Base-by-base conservation (phyloP, 1,139 yeast genomes). In the Yamadazyma conglobata region DNA sequence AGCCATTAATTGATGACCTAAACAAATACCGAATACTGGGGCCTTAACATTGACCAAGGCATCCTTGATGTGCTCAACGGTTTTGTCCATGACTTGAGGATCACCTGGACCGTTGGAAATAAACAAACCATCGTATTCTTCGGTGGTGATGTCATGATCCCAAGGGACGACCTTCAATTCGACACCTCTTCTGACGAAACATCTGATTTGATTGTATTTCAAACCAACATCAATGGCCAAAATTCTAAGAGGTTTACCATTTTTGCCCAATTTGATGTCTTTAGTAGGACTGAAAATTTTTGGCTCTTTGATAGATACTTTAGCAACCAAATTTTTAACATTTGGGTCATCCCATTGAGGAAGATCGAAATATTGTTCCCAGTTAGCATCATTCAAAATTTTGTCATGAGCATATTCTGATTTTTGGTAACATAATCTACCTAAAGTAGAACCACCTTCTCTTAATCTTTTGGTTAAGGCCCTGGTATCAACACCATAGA, bases 101-200 rank as follows among this genome's bases (percentile, higher is more conserved):
- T 93, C 97, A 75, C 99, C 99, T 24, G 99, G 99, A 69, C 99
- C 99, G 61, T 93, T 93, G 36, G 97, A 88, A 45, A 91, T 73
- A 62, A 93, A 93, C 51, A 93, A 71, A 67, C 98, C 99, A 58
- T 93, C 97, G 56, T 83, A 93, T 41, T 76, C 19, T 55, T 86
- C 91, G 29, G 60, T 51, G 39, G 84, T 65, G 56, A 84, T 81
- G 60, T 89, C 96, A 55, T 88, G 77, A 58, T 93, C 81, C 91
- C 94, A 91, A 39, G 98, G 98, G 30, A 93, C 96, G 37, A 93
- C 97, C 56, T 79, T 77, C 49, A 93, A 71, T 63, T 93, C 97
- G 35, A 93, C 96, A 54, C 99, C 98, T 53, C 98, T 83, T 56
- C 79, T 77, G 38, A 91, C 89, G 48, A 93, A 89, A 64, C 98